Evolutionary conservation across 2,329 filamentous ascomycete genomes (phyloP).

Genomic region (Aspergillus fischeri): DNA sequence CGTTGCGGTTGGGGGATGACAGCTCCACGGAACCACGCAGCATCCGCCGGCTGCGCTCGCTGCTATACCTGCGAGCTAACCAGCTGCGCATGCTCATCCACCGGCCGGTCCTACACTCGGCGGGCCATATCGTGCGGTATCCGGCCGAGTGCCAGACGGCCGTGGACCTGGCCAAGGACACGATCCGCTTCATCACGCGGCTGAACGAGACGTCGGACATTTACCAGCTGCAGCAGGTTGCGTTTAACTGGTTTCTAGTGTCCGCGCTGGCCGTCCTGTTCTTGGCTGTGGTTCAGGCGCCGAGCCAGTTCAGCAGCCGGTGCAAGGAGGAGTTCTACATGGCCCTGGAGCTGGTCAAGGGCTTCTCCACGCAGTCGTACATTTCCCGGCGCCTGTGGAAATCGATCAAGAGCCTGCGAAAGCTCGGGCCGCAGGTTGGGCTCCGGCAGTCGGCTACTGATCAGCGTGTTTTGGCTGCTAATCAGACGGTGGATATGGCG

Average conservation of each 20-base stretch:
- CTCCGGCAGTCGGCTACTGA: conserved; percentile 26
- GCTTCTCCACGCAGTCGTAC: conserved; percentile 56
- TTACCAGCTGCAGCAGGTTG: conserved; percentile 58
- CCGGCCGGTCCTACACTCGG: conserved; percentile 73
- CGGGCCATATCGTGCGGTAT: conserved; percentile 72
- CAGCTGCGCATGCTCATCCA: conserved; percentile 87
- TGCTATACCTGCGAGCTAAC: conserved; percentile 83
- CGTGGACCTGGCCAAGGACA: conserved; percentile 61
- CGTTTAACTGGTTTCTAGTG: conserved; percentile 64
- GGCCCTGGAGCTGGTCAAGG: conserved; percentile 60
- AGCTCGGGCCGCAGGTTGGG: conserved; percentile 57
- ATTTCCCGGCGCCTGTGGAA: conserved; percentile 61
- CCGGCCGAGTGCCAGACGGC: conserved; percentile 65
- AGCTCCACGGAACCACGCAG: conserved; percentile 52
- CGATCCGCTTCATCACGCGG: conserved; percentile 56
- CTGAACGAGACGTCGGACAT: conserved; percentile 60
- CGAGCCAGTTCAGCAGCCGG: conserved; percentile 52
- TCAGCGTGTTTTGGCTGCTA: neutral
- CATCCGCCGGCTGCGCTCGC: conserved; percentile 68
- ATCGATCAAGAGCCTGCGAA: conserved; percentile 57
- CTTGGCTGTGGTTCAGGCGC: conserved; percentile 60
- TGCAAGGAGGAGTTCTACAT: conserved; percentile 63
- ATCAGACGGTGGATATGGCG: neutral
- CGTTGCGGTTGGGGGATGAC: conserved; percentile 51
- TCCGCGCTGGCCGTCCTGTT: conserved; percentile 61